A percentile compares a stretch with the other conserved stretches of the same genome.
Evolutionary conservation across 2,329 filamentous ascomycete genomes (phyloP).

Genomic region (Plectosphaerella sp.): DNA sequence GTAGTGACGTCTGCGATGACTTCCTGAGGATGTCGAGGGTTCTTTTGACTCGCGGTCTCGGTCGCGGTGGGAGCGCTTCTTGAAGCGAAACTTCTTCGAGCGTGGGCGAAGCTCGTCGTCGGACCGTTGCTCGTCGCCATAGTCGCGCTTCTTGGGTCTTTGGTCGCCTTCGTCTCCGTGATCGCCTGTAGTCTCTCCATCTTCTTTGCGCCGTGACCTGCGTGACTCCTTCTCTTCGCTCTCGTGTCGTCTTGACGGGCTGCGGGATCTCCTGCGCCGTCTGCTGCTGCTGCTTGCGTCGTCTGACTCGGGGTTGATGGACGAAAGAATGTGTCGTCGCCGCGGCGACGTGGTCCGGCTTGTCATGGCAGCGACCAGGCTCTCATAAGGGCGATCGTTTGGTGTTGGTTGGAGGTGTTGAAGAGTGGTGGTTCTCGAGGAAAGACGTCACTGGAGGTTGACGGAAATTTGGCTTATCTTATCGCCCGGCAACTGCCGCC

Average conservation of each 20-base stretch:
- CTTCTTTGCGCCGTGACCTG: background rate
- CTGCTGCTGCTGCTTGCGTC: background rate
- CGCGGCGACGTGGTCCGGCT: constrained; percentile 26
- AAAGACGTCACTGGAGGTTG: background rate
- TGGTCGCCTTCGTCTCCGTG: background rate
- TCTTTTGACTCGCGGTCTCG: constrained; percentile 15
- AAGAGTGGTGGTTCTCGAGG: too few species aligned
- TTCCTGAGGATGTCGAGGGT: constrained; percentile 4
- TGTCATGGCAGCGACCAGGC: constrained; percentile 21
- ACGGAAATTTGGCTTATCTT: background rate
- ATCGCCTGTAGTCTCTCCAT: background rate
- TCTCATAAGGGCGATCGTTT: background rate
- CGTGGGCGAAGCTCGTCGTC: constrained; percentile 9
- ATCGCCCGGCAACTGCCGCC: background rate
- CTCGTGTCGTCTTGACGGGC: background rate
- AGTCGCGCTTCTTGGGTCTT: background rate
- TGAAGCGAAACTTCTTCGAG: constrained; percentile 36
- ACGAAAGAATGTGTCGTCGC: constrained; percentile 45
- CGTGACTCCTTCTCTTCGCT: background rate
- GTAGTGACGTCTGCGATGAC: constrained; percentile 21
- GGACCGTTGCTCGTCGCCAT: constrained; percentile 7
- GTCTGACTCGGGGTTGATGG: constrained; percentile 34
- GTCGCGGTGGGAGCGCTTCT: constrained; percentile 16
- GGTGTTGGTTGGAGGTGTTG: background rate
- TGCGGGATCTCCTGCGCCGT: background rate